phyloP scores from a whole-genome alignment of 1,284 basidiomycete species.

The Ustilago tritici region DNA sequence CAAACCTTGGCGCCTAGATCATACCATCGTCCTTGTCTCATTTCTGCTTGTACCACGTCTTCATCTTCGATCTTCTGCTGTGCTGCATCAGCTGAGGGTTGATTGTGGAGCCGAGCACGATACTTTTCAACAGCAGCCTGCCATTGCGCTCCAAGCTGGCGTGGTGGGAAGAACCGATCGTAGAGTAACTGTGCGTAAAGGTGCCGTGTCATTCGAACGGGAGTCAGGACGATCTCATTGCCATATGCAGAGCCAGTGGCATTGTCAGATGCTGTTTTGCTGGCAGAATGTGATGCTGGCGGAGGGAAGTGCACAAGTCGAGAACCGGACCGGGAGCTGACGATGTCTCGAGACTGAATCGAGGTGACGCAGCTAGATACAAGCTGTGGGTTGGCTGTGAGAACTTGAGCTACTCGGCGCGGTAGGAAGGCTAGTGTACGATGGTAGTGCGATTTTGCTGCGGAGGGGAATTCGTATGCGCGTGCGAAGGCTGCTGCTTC shows the following conservation, averaged over 20 bases:
- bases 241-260: not conserved
- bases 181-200: constrained; percentile 87
- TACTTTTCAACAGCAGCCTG: constrained; percentile 54
- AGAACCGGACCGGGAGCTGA: constrained; percentile 77
- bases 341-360: constrained; percentile 42
- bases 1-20: constrained; percentile 64
- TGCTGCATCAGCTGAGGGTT: not conserved
- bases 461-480: constrained; percentile 73
- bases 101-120: constrained; percentile 28
- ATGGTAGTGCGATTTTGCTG: constrained; percentile 79
- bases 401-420: constrained; percentile 79
- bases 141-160: constrained; percentile 78
- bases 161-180: constrained; percentile 91
- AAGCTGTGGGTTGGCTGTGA: constrained; percentile 76
- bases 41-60: constrained; percentile 20
- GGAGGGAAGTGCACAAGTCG: constrained; percentile 90
- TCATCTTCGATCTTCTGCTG: constrained; percentile 34
- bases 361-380: constrained; percentile 78
- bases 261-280: not conserved
- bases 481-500: constrained; percentile 46
- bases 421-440: constrained; percentile 84
- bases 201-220: constrained; percentile 54
- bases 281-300: constrained; percentile 72
- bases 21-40: constrained; percentile 52
- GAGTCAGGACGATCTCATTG: constrained; percentile 23